Conservation (phyloP, 176 grass and related monocot species). For the Carex kokanica region DNA sequence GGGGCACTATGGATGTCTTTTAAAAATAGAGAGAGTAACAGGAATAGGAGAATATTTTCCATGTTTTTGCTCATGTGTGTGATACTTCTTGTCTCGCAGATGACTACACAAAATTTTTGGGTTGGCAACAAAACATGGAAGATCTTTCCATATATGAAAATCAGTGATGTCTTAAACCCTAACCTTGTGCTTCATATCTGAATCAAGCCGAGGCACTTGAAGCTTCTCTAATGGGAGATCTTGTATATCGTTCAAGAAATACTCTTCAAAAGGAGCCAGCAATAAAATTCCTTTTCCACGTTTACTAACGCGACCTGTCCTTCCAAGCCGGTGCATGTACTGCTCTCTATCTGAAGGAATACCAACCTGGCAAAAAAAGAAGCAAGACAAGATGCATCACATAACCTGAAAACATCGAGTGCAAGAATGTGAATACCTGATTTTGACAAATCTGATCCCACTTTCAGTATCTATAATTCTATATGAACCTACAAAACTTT, state of each 20-base stretch:
- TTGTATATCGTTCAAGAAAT: constrained; percentile 83
- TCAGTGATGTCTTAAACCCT: constrained; percentile 8
- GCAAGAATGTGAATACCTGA: constrained; percentile 8
- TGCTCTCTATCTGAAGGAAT: constrained; percentile 87
- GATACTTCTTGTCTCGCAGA: neutral
- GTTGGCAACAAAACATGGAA: neutral
- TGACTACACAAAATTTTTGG: neutral
- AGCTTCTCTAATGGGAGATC: constrained; percentile 63
- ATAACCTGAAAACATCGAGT: constrained; percentile 1
- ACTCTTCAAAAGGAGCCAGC: constrained; percentile 86
- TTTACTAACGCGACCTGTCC: constrained; percentile 83
- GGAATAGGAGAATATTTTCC: neutral
- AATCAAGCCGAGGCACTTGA: constrained; percentile 45
- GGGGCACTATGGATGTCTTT: neutral
- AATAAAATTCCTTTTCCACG: constrained; percentile 69
- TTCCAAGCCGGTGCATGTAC: constrained; percentile 89
- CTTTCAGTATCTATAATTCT: neutral
- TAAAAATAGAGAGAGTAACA: neutral
- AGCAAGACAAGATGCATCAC: neutral
- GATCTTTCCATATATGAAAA: neutral
- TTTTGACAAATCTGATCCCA: neutral
- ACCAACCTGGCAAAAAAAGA: constrained; percentile 58
- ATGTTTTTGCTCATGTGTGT: neutral
- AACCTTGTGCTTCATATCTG: constrained; percentile 71
- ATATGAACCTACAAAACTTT: neutral